phyloP scores from a whole-genome alignment of 495 filamentous ascomycete species.

The Opeltia flavorubescens region DNA sequence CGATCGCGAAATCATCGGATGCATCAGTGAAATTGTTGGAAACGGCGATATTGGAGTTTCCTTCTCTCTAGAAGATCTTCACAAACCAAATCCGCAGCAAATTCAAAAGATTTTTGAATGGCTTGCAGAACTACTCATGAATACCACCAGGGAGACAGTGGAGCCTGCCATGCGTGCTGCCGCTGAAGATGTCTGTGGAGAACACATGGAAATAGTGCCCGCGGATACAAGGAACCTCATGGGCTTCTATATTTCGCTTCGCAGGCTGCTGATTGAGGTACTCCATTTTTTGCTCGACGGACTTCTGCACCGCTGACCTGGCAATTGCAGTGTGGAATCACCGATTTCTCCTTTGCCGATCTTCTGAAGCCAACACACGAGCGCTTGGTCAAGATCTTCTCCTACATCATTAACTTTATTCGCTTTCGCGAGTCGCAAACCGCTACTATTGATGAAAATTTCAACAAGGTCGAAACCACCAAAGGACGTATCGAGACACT shows the following conservation, averaged over 20 bases:
- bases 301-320: not conserved
- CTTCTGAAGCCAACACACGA: slow-evolving; percentile 77
- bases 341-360: slow-evolving; percentile 85
- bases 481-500: slow-evolving; percentile 80
- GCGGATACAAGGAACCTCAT: slow-evolving; percentile 80
- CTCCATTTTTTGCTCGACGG: too few relatives aligned
- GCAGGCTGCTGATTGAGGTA: slow-evolving; percentile 61
- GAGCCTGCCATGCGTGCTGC: slow-evolving; percentile 90
- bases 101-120: slow-evolving; percentile 96
- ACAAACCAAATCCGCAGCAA: slow-evolving; percentile 84
- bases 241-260: slow-evolving; percentile 76
- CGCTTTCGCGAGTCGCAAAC: slow-evolving; percentile 88
- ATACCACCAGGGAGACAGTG: slow-evolving; percentile 75
- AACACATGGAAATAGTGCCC: slow-evolving; percentile 67
- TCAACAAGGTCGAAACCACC: slow-evolving; percentile 72
- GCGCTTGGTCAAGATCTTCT: slow-evolving; percentile 81
- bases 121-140: slow-evolving; percentile 89
- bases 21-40: too few relatives aligned
- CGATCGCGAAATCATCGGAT: slow-evolving; percentile 86
- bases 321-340: slow-evolving; percentile 54
- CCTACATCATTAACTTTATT: slow-evolving; percentile 95
- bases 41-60: slow-evolving; percentile 84
- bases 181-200: slow-evolving; percentile 70
- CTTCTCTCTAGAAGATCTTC: slow-evolving; percentile 75
- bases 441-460: slow-evolving; percentile 73